Conservation (phyloP, 768 basidiomycete species). For the Macrolepiota dolichaula region DNA sequence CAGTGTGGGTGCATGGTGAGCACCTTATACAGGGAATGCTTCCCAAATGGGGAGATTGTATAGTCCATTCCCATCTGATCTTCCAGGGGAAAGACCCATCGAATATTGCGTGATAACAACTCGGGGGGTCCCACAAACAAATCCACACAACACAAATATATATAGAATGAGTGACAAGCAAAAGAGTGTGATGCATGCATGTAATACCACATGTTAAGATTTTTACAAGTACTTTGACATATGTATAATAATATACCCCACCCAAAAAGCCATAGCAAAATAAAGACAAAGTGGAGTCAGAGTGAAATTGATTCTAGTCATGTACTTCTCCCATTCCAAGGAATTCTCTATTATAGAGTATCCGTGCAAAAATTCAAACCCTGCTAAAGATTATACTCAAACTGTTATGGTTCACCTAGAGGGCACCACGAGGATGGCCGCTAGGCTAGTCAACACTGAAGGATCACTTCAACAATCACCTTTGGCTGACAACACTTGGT, state of each 20-base stretch:
- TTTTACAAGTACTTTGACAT: neutral
- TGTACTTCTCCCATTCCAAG: neutral
- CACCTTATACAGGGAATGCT: neutral
- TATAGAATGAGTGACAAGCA: neutral
- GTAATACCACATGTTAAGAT: neutral
- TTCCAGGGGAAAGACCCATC: neutral
- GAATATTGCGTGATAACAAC: neutral
- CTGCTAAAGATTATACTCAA: constrained; percentile 41
- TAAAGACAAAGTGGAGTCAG: neutral
- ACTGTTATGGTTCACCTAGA: no score
- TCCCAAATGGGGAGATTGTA: neutral
- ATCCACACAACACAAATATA: neutral
- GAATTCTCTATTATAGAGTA: neutral
- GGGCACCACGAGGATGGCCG: no score
- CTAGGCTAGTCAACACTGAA: no score
- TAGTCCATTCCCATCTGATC: neutral
- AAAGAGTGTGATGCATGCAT: neutral
- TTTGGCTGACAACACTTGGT: no score
- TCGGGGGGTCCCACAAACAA: neutral
- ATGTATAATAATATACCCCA: neutral
- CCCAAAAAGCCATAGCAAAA: neutral
- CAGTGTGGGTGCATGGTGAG: neutral
- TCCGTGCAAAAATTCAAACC: neutral
- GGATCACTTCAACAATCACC: no score
- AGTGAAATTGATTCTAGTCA: neutral